Evolutionary conservation across 2,329 filamentous ascomycete genomes (phyloP), one percentile per base, ranked within the genome.

Genomic region (Pyrenophora graminea): DNA sequence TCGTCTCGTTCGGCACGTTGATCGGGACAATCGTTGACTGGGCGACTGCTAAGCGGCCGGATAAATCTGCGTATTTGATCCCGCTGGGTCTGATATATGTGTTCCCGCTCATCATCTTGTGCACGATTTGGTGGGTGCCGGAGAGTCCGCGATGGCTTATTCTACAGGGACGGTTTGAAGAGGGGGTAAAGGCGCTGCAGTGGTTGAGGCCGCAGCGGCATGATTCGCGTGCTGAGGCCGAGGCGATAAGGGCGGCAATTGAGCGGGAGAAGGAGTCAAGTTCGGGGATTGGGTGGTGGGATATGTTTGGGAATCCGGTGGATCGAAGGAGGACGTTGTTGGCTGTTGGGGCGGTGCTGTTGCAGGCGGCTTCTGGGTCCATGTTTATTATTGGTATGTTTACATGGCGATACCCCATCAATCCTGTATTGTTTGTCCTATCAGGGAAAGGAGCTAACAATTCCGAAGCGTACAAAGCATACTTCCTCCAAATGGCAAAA

Each of bases 401-500:
- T 15, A 15, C 15, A 15, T 15, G 15, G 15, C 15, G 15, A 15
- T 15, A 15, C 15, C 15, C 15, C 15, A 1, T 15, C 15, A 15
- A 15, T 15, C 15, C 15, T 15, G 15, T 15, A 15, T 15, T 15
- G 15, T 15, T 15, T 15, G 15, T 15, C 15, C 15, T 15, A 15
- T 15, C 15, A 15, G 15, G 15, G 15, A 15, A 15, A 15, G 15
- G 15, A 15, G 15, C 15, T 15, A 15, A 15, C 15, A 15, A 15
- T 8, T n/a, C 8, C 8, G 6, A 33, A 69, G 68, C 66, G 38
- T 71, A 65, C 53, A 70, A 69, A 60, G 84, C 82, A 1, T 85
- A 85, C 66, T 85, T 85, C 74, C 82, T 85, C 63, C 76, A 80
- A 59, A 84, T 84, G 79, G 81, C 82, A 31, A 74, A 79, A 39